Conservation (phyloP, 805 yeast species). For the Pichia cabralensis region DNA sequence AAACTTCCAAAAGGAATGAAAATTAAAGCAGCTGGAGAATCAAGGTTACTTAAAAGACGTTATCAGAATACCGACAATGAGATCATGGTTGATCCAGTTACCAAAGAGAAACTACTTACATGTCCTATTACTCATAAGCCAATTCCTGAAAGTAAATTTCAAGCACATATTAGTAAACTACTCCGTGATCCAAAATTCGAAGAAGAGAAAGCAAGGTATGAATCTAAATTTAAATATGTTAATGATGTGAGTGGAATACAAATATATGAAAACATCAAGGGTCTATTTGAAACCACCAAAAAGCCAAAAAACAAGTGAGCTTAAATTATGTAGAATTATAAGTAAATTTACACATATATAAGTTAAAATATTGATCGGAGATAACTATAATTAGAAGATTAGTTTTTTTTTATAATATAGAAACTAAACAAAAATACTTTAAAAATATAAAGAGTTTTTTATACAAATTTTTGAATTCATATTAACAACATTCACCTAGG, state of each 20-base stretch:
- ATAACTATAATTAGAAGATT: too few species aligned
- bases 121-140: slow-evolving; percentile 75
- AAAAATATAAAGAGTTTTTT: too few species aligned
- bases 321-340: too few species aligned
- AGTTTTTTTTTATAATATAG: too few species aligned
- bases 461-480: too few species aligned
- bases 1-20: slow-evolving; percentile 42
- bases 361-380: not conserved
- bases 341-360: too few species aligned
- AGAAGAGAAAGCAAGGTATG: slow-evolving; percentile 54
- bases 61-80: slow-evolving; percentile 3
- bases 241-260: slow-evolving; percentile 30
- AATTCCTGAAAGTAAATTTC: slow-evolving; percentile 63
- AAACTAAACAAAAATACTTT: too few species aligned
- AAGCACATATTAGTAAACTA: slow-evolving; percentile 57
- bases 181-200: slow-evolving; percentile 72
- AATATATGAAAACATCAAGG: slow-evolving; percentile 52
- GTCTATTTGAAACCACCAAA: slow-evolving; percentile 16
- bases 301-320: slow-evolving; percentile 8
- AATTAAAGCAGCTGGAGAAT: slow-evolving; percentile 61
- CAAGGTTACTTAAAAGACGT: slow-evolving; percentile 35
- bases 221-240: slow-evolving; percentile 39
- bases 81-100: slow-evolving; percentile 7
- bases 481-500: too few species aligned
- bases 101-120: slow-evolving; percentile 31